Evolutionary conservation across 129 eudicot species (phyloP).

Genomic region (Deinandra increscens): DNA sequence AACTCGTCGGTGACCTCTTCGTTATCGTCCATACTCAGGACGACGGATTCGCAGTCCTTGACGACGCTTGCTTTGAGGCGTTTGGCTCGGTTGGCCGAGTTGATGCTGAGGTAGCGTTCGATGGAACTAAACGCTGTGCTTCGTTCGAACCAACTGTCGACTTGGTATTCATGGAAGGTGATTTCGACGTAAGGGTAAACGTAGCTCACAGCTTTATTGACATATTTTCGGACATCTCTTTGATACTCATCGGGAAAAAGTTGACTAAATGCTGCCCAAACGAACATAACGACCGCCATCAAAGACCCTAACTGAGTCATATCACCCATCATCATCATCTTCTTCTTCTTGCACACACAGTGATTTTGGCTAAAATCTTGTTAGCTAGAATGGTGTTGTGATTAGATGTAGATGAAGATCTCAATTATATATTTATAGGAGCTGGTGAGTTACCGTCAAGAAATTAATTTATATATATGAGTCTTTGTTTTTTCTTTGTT

Average conservation of each 20-base stretch:
- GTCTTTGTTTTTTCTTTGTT: no score
- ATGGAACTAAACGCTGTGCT: constrained; percentile 43
- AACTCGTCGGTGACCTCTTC: constrained; percentile 54
- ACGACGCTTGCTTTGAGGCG: constrained; percentile 41
- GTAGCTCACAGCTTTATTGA: constrained; percentile 24
- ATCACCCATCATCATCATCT: constrained; percentile 34
- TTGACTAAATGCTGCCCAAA: constrained; percentile 47
- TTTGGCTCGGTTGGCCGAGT: constrained; percentile 38
- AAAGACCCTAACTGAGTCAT: constrained; percentile 47
- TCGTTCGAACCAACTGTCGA: constrained; percentile 36
- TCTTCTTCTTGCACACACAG: constrained; percentile 1
- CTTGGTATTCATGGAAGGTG: constrained; percentile 45
- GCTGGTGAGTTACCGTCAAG: no score
- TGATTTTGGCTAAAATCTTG: no score
- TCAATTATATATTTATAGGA: constrained; percentile 13
- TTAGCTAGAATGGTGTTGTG: background rate
- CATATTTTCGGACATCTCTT: constrained; percentile 21
- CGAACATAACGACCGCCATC: constrained; percentile 39
- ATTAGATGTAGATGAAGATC: background rate
- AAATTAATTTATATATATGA: no score
- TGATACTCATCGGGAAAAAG: constrained; percentile 41
- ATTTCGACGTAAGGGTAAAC: constrained; percentile 48
- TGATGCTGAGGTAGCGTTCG: constrained; percentile 42
- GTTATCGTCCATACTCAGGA: constrained; percentile 46
- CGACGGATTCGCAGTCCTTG: constrained; percentile 35